Percentiles rank a stretch among this genome's conserved stretches.
These are phyloP conservation scores for Logfia minima DNA, from an alignment of 129 eudicot species.

Conservation along the genomic window DNA sequence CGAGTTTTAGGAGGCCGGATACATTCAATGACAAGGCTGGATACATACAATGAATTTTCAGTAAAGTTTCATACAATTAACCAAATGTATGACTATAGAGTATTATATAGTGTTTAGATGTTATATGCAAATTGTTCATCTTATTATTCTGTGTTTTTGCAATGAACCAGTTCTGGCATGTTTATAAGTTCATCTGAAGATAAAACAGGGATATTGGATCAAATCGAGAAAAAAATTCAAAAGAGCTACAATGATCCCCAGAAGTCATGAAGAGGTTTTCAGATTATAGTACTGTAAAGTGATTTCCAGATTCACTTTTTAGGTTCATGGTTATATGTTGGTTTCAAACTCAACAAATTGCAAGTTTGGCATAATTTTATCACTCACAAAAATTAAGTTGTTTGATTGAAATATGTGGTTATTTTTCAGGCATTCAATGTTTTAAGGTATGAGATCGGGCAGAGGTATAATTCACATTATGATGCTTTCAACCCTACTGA, in stretches of 20 bases:
- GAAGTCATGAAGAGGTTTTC: conserved; percentile 80
- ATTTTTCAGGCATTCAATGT: conserved; percentile 84
- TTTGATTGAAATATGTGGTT: conserved; percentile 9
- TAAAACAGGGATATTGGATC: conserved; percentile 75
- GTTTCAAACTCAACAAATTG: neutral
- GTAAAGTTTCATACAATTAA: too few species aligned
- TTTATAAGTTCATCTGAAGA: conserved; percentile 83
- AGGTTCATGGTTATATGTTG: neutral
- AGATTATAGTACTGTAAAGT: neutral
- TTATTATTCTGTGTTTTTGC: conserved; percentile 7
- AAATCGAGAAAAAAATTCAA: conserved; percentile 83
- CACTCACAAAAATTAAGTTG: neutral
- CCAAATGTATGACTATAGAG: too few species aligned
- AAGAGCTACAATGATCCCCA: conserved; percentile 84
- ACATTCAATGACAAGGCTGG: too few species aligned
- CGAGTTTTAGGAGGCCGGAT: too few species aligned
- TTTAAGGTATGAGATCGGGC: conserved; percentile 82
- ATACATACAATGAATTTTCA: too few species aligned
- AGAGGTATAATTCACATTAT: conserved; percentile 77
- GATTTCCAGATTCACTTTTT: neutral
- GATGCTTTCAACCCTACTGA: conserved; percentile 91
- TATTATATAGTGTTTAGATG: neutral
- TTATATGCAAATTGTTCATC: neutral
- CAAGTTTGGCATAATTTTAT: neutral
- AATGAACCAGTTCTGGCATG: conserved; percentile 79